phyloP scores from a whole-genome alignment of 2,329 filamentous ascomycete genomes.

The Didymella exigua region DNA sequence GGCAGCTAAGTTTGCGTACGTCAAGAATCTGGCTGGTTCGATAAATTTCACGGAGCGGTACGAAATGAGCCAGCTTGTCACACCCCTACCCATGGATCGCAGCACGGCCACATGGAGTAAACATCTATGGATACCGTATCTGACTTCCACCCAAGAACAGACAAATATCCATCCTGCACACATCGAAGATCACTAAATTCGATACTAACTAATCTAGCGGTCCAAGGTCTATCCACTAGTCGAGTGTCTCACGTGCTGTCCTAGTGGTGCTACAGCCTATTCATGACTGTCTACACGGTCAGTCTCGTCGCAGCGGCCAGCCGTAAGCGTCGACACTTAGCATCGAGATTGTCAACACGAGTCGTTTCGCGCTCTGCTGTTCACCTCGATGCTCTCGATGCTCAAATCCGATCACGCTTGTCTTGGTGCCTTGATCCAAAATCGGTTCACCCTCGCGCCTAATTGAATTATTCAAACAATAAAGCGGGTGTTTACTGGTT shows the following conservation, averaged over 20 bases:
- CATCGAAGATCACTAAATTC: slow-evolving; percentile 1
- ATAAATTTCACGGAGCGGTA: not conserved
- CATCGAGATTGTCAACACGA: not conserved
- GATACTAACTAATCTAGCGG: not conserved
- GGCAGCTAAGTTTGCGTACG: not conserved
- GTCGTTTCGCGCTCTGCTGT: not conserved
- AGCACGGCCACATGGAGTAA: not conserved
- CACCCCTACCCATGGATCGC: no score
- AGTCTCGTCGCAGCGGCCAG: not conserved
- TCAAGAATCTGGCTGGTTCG: not conserved
- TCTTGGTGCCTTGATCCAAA: slow-evolving; percentile 1
- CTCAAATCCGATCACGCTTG: slow-evolving; percentile 2
- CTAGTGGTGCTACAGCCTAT: not conserved
- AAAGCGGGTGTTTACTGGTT: slow-evolving; percentile 12
- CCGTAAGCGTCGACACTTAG: not conserved
- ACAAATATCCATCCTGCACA: not conserved
- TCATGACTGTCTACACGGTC: not conserved
- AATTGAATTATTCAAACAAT: not conserved
- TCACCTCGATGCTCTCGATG: not conserved
- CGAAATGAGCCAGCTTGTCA: not conserved
- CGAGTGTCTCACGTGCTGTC: not conserved
- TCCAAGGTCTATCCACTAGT: not conserved
- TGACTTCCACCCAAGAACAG: not conserved
- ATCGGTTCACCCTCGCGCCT: not conserved
- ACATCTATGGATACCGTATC: not conserved